phyloP scores from a whole-genome alignment of 169 alveolate species.

The Ichthyophthirius multifiliis region DNA sequence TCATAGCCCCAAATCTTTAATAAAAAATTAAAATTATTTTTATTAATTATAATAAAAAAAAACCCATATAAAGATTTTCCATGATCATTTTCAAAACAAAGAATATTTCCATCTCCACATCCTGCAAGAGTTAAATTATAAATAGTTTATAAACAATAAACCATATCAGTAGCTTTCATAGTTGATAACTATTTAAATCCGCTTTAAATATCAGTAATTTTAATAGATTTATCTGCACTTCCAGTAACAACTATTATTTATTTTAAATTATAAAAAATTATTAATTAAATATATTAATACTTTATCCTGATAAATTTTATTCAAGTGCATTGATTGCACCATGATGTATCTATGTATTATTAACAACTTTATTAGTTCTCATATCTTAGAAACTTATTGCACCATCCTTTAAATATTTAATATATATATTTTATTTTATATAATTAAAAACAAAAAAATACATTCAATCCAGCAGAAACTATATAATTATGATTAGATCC shows the following conservation, averaged over 20 bases:
- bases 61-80: slow-evolving; percentile 81
- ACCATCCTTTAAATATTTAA: slow-evolving; percentile 55
- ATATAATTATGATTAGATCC: slow-evolving; percentile 66
- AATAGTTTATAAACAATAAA: slow-evolving; percentile 69
- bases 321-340: slow-evolving; percentile 76
- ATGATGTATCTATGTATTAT: slow-evolving; percentile 58
- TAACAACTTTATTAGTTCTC: slow-evolving; percentile 69
- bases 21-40: background rate
- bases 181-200: slow-evolving; percentile 59
- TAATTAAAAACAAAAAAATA: background rate
- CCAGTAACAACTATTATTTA: slow-evolving; percentile 65
- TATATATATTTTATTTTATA: background rate
- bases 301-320: slow-evolving; percentile 43
- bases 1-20: slow-evolving; percentile 43
- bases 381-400: slow-evolving; percentile 65
- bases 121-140: slow-evolving; percentile 77
- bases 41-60: background rate
- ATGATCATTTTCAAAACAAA: slow-evolving; percentile 65
- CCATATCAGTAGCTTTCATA: slow-evolving; percentile 78
- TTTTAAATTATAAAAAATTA: background rate
- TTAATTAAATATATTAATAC: background rate
- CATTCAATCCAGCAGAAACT: slow-evolving; percentile 67
- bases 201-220: slow-evolving; percentile 57
- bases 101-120: slow-evolving; percentile 84
- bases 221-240: slow-evolving; percentile 76